Percentiles rank a stretch among this genome's conserved stretches.
Conservation (phyloP, 441 rosid species). For the Gossypium lobatum region DNA sequence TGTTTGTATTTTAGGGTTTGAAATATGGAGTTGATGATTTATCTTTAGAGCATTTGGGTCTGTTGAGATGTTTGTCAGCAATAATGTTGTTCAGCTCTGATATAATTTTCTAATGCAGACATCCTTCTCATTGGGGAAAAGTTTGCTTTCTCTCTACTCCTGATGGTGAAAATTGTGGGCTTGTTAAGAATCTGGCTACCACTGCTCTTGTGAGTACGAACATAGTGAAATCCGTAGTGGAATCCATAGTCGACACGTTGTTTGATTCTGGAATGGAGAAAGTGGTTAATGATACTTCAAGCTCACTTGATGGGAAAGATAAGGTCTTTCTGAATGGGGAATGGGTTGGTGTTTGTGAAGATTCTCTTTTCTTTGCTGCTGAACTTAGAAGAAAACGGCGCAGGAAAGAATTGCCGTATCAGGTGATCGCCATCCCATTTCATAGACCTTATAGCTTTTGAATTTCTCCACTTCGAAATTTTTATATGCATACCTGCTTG, state of each 20-base stretch:
- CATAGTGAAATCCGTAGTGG: slow-evolving; percentile 43
- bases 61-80: not conserved
- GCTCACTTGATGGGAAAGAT: slow-evolving; percentile 39
- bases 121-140: slow-evolving; percentile 98
- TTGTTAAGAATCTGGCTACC: slow-evolving; percentile 73
- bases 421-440: slow-evolving; percentile 39
- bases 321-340: slow-evolving; percentile 87
- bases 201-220: slow-evolving; percentile 74
- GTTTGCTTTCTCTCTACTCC: slow-evolving; percentile 91
- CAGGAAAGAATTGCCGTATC: slow-evolving; percentile 50
- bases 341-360: slow-evolving; percentile 72
- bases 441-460: not conserved
- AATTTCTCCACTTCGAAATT: not conserved
- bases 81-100: not conserved
- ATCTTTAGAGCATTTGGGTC: not conserved
- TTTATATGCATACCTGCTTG: not conserved
- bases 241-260: slow-evolving; percentile 41
- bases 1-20: not conserved
- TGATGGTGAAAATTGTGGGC: slow-evolving; percentile 97
- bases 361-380: slow-evolving; percentile 50
- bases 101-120: slow-evolving; percentile 41
- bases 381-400: slow-evolving; percentile 56
- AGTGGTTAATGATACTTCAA: slow-evolving; percentile 45
- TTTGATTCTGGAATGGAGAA: slow-evolving; percentile 66
- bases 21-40: not conserved